phyloP scores from a whole-genome alignment of 2,329 filamentous ascomycete genomes.

The Fusarium chuoi region DNA sequence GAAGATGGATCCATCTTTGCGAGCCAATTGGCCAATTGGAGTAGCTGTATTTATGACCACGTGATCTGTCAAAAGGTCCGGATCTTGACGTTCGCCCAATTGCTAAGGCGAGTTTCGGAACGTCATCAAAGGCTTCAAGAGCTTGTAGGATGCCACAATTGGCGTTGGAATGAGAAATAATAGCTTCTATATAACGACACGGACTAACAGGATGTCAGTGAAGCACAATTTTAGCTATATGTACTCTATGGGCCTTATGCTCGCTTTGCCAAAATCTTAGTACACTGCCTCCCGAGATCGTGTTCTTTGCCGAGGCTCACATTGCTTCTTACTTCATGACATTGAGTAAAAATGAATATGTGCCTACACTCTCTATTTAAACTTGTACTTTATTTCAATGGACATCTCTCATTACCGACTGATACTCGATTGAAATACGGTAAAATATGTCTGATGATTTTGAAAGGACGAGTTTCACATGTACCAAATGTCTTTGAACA shows the following conservation, averaged over 20 bases:
- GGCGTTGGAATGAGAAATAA: accelerated
- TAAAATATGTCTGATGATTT: not conserved
- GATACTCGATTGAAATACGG: not conserved
- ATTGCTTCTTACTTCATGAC: not conserved
- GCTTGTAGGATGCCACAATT: not conserved
- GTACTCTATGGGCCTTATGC: not conserved
- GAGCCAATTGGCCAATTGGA: conserved; percentile 52
- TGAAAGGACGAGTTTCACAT: not conserved
- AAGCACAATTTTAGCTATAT: not conserved
- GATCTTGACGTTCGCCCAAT: conserved; percentile 24
- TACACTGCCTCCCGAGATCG: not conserved
- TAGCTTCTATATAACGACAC: accelerated
- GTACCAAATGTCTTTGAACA: not conserved
- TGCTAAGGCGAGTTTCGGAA: conserved; percentile 27
- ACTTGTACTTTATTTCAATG: not conserved
- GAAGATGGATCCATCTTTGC: conserved; percentile 45
- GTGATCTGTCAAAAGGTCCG: conserved; percentile 44
- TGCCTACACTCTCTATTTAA: not conserved
- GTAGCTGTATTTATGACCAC: conserved; percentile 40
- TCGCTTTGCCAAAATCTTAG: not conserved
- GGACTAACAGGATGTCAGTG: no score
- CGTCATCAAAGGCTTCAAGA: conserved; percentile 22
- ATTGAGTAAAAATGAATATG: not conserved
- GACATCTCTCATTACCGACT: not conserved
- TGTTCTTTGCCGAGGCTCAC: not conserved